A percentile compares a stretch with the other conserved stretches of the same genome.
Evolutionary conservation across 2,329 filamentous ascomycete genomes (phyloP).

Genomic region (Ilyonectria sp.): DNA sequence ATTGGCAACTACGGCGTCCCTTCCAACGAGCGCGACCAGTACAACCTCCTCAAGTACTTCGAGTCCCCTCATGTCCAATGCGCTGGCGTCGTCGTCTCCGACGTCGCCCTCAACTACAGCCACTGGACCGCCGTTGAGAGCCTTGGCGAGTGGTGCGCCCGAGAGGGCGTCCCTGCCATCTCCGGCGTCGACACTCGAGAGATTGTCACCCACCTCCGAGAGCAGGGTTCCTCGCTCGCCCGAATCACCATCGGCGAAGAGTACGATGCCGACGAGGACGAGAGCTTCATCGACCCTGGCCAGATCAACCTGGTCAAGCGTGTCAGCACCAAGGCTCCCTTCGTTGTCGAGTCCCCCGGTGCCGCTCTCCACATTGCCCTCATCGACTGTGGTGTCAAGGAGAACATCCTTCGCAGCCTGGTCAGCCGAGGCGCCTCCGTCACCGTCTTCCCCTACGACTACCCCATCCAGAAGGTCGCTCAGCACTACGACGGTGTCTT

Average conservation of each 20-base stretch:
- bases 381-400: slow-evolving; percentile 98
- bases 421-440: slow-evolving; percentile 93
- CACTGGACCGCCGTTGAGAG: slow-evolving; percentile 99
- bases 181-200: slow-evolving; percentile 97
- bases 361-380: slow-evolving; percentile 93
- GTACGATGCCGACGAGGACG: slow-evolving; percentile 98
- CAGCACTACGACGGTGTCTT: slow-evolving; percentile 99
- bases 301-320: slow-evolving; percentile 97
- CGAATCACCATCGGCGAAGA: slow-evolving; percentile 96
- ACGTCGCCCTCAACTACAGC: slow-evolving; percentile 94
- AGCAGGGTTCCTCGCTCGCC: slow-evolving; percentile 96
- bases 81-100: slow-evolving; percentile 94
- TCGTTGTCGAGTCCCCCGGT: slow-evolving; percentile 89
- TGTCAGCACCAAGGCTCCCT: slow-evolving; percentile 98
- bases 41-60: slow-evolving; percentile 96
- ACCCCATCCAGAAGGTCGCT: slow-evolving; percentile 97
- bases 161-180: slow-evolving; percentile 96
- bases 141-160: slow-evolving; percentile 92
- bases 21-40: slow-evolving; percentile 85
- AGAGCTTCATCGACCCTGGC: slow-evolving; percentile 94
- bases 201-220: slow-evolving; percentile 95
- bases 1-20: slow-evolving; percentile 99
- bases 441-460: slow-evolving; percentile 96
- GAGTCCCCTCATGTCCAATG: slow-evolving; percentile 98
- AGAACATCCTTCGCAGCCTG: slow-evolving; percentile 97